Evolutionary conservation across 306 rosid species (phyloP).

Genomic region (Medicago ruthenica): DNA sequence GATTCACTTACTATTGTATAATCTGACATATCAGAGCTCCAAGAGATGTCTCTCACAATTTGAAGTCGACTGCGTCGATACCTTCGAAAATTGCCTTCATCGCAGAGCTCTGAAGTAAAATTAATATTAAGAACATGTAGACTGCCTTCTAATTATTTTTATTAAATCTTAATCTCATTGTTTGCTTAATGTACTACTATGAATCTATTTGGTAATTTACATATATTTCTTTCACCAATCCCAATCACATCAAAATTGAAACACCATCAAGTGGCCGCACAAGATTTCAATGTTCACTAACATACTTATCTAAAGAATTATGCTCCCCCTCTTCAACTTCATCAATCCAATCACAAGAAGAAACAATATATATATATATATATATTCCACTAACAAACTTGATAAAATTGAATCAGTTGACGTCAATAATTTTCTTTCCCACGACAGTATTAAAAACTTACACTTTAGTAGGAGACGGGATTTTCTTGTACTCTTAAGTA

Average conservation of each 20-base stretch:
- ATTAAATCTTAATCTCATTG: too few relatives aligned
- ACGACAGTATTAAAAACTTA: slow-evolving; percentile 50
- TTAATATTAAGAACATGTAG: too few relatives aligned
- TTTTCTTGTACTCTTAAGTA: slow-evolving; percentile 81
- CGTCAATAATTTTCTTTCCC: slow-evolving; percentile 23
- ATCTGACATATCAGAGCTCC: too few relatives aligned
- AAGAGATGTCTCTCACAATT: too few relatives aligned
- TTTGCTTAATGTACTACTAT: too few relatives aligned
- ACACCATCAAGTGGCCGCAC: slow-evolving; percentile 14
- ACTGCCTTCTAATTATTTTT: too few relatives aligned
- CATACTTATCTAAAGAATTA: slow-evolving; percentile 6
- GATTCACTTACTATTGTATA: too few relatives aligned
- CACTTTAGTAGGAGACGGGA: slow-evolving; percentile 75
- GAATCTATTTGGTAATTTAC: too few relatives aligned
- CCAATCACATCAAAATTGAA: slow-evolving; percentile 17
- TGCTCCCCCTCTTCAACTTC: slow-evolving; percentile 31
- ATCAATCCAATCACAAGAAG: slow-evolving; percentile 33
- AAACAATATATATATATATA: too few relatives aligned
- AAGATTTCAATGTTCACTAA: slow-evolving; percentile 28
- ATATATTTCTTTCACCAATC: slow-evolving; percentile 18
- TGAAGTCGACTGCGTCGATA: too few relatives aligned
- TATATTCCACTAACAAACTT: slow-evolving; percentile 19
- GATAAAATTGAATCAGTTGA: slow-evolving; percentile 27
- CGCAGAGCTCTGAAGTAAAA: too few relatives aligned
- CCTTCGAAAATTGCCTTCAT: too few relatives aligned